Conservation (phyloP, 768 basidiomycete species). For the Kondoa subrosea region DNA sequence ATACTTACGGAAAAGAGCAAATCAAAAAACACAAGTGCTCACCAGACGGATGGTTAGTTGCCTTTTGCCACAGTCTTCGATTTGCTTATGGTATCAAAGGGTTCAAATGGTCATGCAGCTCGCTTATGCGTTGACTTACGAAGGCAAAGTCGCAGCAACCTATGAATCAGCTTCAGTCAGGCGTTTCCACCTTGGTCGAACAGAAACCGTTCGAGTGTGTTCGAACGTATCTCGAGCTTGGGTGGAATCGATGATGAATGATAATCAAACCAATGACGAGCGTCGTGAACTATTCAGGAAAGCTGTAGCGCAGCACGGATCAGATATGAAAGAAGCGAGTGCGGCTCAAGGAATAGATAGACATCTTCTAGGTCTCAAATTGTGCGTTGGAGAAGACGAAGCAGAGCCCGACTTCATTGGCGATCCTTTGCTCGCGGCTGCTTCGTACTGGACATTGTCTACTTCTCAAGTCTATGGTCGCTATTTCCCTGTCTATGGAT, state of each 20-base stretch:
- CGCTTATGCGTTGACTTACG: constrained; percentile 65
- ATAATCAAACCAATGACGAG: constrained; percentile 36
- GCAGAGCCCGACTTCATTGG: constrained; percentile 35
- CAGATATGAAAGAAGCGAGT: constrained; percentile 70
- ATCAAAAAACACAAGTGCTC: constrained; percentile 46
- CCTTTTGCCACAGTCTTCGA: not conserved
- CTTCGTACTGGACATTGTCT: constrained; percentile 77
- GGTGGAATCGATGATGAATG: constrained; percentile 63
- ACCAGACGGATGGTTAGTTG: constrained; percentile 56
- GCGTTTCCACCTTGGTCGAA: constrained; percentile 72
- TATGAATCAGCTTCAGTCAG: constrained; percentile 92
- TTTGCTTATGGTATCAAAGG: not conserved
- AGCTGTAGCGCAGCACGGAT: constrained; percentile 62
- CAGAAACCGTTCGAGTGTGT: constrained; percentile 80
- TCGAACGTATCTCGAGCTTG: constrained; percentile 67
- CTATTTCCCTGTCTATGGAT: constrained; percentile 75
- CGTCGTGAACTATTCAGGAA: constrained; percentile 11
- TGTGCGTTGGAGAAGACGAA: constrained; percentile 47
- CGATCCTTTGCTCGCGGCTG: constrained; percentile 42
- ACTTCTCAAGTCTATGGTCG: constrained; percentile 69
- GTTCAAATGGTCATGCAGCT: constrained; percentile 84
- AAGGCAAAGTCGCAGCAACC: constrained; percentile 30
- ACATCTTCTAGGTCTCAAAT: constrained; percentile 53
- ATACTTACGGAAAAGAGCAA: constrained; percentile 67
- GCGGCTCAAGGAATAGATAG: constrained; percentile 80